phyloP scores from a whole-genome alignment of 2,329 filamentous ascomycete species.

The Xylaria sp. region DNA sequence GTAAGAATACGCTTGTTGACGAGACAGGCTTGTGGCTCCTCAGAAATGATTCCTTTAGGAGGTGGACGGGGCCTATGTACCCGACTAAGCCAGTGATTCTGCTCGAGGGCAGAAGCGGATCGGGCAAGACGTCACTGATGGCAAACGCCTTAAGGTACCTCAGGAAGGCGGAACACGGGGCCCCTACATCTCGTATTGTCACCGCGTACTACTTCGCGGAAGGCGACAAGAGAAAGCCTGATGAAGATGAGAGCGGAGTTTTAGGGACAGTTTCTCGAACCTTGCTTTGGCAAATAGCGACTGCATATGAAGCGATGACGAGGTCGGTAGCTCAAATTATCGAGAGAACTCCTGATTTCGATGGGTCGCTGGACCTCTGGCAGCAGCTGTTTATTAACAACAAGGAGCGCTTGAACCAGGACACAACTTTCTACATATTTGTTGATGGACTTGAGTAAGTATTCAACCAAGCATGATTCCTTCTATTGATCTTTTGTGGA shows the following conservation, averaged over 20 bases:
- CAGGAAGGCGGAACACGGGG: slow-evolving; percentile 26
- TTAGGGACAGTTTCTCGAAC: slow-evolving; percentile 32
- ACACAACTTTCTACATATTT: slow-evolving; percentile 39
- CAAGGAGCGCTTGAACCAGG: slow-evolving; percentile 33
- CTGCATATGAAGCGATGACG: slow-evolving; percentile 38
- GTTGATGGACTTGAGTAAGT: slow-evolving; percentile 34
- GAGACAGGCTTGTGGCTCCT: slow-evolving; percentile 36
- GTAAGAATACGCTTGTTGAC: slow-evolving; percentile 34
- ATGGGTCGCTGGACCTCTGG: slow-evolving; percentile 36
- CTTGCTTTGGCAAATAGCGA: slow-evolving; percentile 39
- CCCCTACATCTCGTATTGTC: slow-evolving; percentile 31
- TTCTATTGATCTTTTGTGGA: not conserved
- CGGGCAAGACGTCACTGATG: slow-evolving; percentile 40
- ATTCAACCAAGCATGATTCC: not conserved
- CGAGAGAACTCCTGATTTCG: slow-evolving; percentile 30
- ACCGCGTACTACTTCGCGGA: slow-evolving; percentile 37
- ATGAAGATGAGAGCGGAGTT: slow-evolving; percentile 28
- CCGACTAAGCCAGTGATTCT: slow-evolving; percentile 31
- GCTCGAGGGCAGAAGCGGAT: slow-evolving; percentile 33
- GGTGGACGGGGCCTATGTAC: slow-evolving; percentile 29
- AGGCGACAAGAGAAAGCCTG: slow-evolving; percentile 34
- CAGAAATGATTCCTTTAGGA: slow-evolving; percentile 22
- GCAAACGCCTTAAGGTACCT: slow-evolving; percentile 36
- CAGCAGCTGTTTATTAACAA: slow-evolving; percentile 38
- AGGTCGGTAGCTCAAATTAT: slow-evolving; percentile 36